Evolutionary conservation across 1,284 basidiomycete species (phyloP), one percentile per base, ranked within the genome.

Genomic region (Pseudozyma tsukubaensis): DNA sequence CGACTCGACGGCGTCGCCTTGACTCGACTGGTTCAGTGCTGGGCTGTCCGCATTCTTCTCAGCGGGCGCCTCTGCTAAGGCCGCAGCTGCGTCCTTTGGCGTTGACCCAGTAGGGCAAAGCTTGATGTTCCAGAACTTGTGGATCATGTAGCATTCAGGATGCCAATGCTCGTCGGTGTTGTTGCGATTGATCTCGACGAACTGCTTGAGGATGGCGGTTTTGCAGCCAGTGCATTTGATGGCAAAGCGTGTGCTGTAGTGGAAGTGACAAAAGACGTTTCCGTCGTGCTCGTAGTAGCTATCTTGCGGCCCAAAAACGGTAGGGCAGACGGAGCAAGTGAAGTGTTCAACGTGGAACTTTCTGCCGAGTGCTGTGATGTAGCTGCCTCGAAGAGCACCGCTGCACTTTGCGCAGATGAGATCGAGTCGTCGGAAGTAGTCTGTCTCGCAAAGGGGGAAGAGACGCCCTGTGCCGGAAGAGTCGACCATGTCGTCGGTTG

Each of bases 301-400:
- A 86, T 99, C 97, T 83, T 96, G 93, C 5, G 96, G 94, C 9
- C 97, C 97, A 84, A 99, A 99, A 29, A 97, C 89, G 21, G 92
- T 95, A 37, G 94, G 89, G 86, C 97, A 99, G 66, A 97, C 90
- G 5, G 94, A 97, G 87, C 96, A 99, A 47, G 96, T 97, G 84
- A 99, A 99, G 85, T 99, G 97, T 86, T 99, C 97, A 78, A 99
- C 95, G 85, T 99, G 97, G 86, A 92, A 99, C 86, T 99, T 99
- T 88, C 94, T 94, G 86, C 97, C 96, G 87, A 97, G 95, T 40
- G 97, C 97, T 18, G 97, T 99, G 86, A 99, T 99, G 84, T 99
- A 99, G 86, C 94, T 97, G 59, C 94, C 96, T 82, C 97, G 88
- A 62, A 99, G 86, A 42, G 96, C 97, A 86, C 92, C 91, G 58